Conservation (phyloP, 106 monocot genomes). For the Cymbidium sinense region DNA sequence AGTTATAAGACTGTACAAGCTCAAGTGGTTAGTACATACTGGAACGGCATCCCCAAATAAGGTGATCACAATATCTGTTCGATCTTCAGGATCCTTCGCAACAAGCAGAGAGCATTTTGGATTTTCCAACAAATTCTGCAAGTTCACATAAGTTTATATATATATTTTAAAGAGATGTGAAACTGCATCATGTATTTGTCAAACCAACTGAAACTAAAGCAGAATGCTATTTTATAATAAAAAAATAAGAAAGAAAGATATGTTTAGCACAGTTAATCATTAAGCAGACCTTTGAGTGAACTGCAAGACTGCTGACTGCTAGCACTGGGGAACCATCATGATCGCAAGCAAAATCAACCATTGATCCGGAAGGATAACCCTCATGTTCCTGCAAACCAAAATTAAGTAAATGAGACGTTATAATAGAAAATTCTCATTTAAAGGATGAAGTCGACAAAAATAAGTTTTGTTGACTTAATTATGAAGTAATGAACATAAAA, state of each 20-base stretch:
- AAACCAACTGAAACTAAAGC: neutral
- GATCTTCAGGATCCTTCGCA: conserved; percentile 85
- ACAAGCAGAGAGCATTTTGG: conserved; percentile 91
- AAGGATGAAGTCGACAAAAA: neutral
- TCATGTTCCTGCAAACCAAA: conserved; percentile 43
- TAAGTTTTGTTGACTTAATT: neutral
- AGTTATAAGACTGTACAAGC: neutral
- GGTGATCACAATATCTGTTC: conserved; percentile 77
- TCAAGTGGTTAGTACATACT: conserved; percentile 30
- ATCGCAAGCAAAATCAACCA: conserved; percentile 92
- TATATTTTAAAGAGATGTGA: neutral
- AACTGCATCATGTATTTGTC: neutral
- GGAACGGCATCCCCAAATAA: conserved; percentile 72
- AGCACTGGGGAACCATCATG: conserved; percentile 71
- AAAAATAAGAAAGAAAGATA: neutral
- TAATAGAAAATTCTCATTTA: neutral
- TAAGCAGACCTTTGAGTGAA: conserved; percentile 75
- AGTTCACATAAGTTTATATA: neutral
- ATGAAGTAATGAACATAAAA: neutral
- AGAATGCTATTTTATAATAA: neutral
- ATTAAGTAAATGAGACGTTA: neutral
- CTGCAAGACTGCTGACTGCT: conserved; percentile 80
- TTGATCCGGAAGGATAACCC: conserved; percentile 88
- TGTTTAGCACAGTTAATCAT: neutral
- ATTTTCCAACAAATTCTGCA: conserved; percentile 77